Evolutionary conservation across 495 filamentous ascomycete species (phyloP), one percentile per base, ranked within the genome.

Genomic region (Acidomyces sp.): DNA sequence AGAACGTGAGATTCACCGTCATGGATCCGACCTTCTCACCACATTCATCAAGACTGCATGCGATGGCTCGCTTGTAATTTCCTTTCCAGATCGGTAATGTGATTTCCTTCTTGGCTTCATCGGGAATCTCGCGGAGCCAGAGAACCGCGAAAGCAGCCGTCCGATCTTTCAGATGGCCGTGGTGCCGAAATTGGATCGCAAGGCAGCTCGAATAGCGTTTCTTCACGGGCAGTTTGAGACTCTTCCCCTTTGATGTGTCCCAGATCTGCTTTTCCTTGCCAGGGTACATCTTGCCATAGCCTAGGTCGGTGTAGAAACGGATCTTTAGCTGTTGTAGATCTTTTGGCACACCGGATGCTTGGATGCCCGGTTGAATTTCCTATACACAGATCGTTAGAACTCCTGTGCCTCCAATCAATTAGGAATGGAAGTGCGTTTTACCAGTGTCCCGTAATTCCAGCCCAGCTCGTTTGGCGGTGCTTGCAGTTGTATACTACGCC

Each of bases 401-500:
- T n/a, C n/a, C n/a, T n/a, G n/a, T n/a, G n/a, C n/a, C n/a, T n/a
- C n/a, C n/a, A n/a, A n/a, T n/a, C n/a, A n/a, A n/a, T n/a, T n/a
- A n/a, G n/a, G n/a, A n/a, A n/a, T n/a, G n/a, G n/a, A n/a, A n/a
- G n/a, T n/a, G n/a, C n/a, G n/a, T n/a, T n/a, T n/a, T n/a, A n/a
- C n/a, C 1, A 82, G 38, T 1, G 77, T 79, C 2, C 78, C 80
- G 41, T 73, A 77, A 9, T 80, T 69, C 71, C 77, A 78, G 0
- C 80, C 79, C 1, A 71, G 57, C 17, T 78, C 55, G 28, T 69
- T 59, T 24, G 49, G 53, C 1, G 69, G 71, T 11, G 73, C 53
- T 31, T 76, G 61, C 11, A 78, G 46, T 38, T 78, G 64, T 16
- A 82, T 65, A 30, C 76, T 79, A 23, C 79, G 66, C 62, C 80